These are phyloP conservation scores for Salix brachista DNA, from an alignment of 345 rosid species.

Conservation along the genomic window DNA sequence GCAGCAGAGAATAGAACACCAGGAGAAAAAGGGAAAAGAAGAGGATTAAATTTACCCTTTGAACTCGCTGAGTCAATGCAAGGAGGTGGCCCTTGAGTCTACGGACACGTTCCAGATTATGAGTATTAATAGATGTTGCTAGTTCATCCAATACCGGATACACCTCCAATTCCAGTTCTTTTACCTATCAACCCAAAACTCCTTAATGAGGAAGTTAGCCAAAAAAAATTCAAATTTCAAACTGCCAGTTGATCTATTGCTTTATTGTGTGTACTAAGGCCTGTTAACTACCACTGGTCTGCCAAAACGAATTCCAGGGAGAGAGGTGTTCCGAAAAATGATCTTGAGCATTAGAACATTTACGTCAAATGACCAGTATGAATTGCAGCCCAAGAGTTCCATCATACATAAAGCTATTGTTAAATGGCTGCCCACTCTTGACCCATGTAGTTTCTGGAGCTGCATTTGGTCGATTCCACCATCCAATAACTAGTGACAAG, in stretches of 20 bases:
- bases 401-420: background rate
- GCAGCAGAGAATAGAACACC: background rate
- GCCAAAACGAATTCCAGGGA: background rate
- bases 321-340: background rate
- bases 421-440: background rate
- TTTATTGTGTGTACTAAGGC: background rate
- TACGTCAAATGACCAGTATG: background rate
- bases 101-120: conserved; percentile 83
- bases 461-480: background rate
- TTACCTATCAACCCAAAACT: conserved; percentile 48
- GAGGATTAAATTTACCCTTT: conserved; percentile 51
- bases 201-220: background rate
- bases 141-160: conserved; percentile 88
- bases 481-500: background rate
- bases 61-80: conserved; percentile 86
- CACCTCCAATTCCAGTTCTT: conserved; percentile 82
- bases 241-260: background rate
- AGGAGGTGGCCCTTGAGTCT: conserved; percentile 89
- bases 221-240: background rate
- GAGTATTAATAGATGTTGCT: conserved; percentile 73
- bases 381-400: background rate
- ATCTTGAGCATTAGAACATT: background rate
- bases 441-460: background rate
- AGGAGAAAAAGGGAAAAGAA: background rate
- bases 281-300: background rate